phyloP scores from a whole-genome alignment of 176 grass and related monocot species.

The Miscanthus lutarioriparius region DNA sequence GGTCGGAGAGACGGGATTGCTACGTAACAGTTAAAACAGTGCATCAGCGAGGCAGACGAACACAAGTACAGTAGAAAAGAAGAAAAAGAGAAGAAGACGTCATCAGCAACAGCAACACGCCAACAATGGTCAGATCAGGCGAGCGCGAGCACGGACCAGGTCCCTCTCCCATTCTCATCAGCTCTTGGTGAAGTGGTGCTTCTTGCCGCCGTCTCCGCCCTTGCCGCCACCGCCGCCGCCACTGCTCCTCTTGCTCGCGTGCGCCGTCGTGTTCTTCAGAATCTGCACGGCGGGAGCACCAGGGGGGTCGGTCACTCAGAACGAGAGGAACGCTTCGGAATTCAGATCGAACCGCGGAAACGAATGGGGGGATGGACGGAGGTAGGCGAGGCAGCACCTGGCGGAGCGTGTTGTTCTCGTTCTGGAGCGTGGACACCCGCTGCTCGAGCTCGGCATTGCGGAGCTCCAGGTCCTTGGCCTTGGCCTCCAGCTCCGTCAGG shows the following conservation, averaged over 20 bases:
- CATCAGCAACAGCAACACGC: constrained; percentile 35
- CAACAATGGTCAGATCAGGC: constrained; percentile 46
- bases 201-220: constrained; percentile 50
- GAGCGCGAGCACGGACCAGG: constrained; percentile 11
- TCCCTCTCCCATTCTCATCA: background rate
- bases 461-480: constrained; percentile 75
- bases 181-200: constrained; percentile 55
- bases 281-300: constrained; percentile 40
- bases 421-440: constrained; percentile 85
- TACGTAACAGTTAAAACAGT: constrained; percentile 5
- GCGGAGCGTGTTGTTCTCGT: constrained; percentile 93
- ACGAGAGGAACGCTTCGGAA: background rate
- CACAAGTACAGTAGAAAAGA: background rate
- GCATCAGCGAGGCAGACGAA: constrained; percentile 5
- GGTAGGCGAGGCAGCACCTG: constrained; percentile 32
- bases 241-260: constrained; percentile 47
- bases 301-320: background rate
- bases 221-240: constrained; percentile 24
- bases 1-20: background rate
- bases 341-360: background rate
- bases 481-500: constrained; percentile 74
- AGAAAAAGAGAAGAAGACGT: background rate
- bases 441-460: constrained; percentile 92
- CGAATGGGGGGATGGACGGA: background rate
- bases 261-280: constrained; percentile 85